Evolutionary conservation across 257 asterid species (phyloP).

Genomic region (Capsicum chinense): DNA sequence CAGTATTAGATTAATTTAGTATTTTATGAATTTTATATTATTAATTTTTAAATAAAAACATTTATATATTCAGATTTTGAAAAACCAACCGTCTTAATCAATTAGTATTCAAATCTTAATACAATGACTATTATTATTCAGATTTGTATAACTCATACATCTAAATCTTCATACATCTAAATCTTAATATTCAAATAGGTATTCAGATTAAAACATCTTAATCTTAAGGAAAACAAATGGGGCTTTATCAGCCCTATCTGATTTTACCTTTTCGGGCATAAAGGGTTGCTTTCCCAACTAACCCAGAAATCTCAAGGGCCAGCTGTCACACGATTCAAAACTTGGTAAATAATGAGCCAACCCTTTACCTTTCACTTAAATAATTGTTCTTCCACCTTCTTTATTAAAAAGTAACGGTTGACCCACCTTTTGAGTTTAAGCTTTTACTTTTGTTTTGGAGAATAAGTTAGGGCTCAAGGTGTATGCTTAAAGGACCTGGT

Average conservation of each 20-base stretch:
- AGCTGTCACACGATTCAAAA: not conserved
- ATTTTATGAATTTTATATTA: not conserved
- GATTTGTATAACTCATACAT: not conserved
- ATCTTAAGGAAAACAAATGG: not conserved
- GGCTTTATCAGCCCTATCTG: not conserved
- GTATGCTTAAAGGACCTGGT: not conserved
- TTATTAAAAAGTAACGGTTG: not conserved
- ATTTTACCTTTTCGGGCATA: not conserved
- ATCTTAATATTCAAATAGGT: not conserved
- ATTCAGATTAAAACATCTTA: not conserved
- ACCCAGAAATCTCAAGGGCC: not conserved
- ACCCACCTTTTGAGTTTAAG: not conserved
- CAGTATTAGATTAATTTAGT: not conserved
- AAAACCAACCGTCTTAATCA: not conserved
- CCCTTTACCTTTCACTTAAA: slow-evolving; percentile 11
- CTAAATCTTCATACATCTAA: not conserved
- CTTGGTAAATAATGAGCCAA: not conserved
- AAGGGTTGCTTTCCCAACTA: not conserved
- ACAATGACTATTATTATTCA: not conserved
- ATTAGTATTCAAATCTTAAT: not conserved
- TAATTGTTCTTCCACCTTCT: slow-evolving; percentile 1
- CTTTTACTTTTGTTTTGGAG: slow-evolving; percentile 19
- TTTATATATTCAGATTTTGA: not conserved
- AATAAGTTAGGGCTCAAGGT: not conserved
- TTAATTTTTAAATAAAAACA: not conserved